Conservation (phyloP, 805 yeast genomes). For the Schwanniomyces polymorphus region DNA sequence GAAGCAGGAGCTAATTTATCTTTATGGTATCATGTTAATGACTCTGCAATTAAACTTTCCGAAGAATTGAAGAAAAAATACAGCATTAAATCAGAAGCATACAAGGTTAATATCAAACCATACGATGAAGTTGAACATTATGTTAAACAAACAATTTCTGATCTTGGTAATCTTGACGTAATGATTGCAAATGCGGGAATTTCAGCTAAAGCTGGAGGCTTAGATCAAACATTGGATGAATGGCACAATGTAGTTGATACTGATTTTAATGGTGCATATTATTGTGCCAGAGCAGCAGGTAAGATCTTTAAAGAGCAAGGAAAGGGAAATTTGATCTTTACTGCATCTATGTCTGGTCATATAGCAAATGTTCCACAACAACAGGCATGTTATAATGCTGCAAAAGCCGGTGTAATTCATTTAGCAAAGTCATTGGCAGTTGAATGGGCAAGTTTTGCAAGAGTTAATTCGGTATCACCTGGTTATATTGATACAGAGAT, state of each 20-base stretch:
- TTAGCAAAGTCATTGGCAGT: conserved; percentile 38
- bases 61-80: conserved; percentile 16
- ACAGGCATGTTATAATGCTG: conserved; percentile 43
- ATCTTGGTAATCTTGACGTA: conserved; percentile 30
- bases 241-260: conserved; percentile 28
- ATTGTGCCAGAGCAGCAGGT: conserved; percentile 34
- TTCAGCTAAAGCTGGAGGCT: conserved; percentile 29
- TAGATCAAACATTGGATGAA: conserved; percentile 21
- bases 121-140: conserved; percentile 21
- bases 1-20: conserved; percentile 24
- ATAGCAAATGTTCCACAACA: conserved; percentile 39
- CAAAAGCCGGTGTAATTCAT: conserved; percentile 40
- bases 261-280: conserved; percentile 29
- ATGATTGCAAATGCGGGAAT: conserved; percentile 34
- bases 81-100: conserved; percentile 26
- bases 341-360: conserved; percentile 42
- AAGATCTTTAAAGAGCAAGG: conserved; percentile 22
- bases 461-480: conserved; percentile 38
- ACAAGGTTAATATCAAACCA: conserved; percentile 23
- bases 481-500: conserved; percentile 21
- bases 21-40: conserved; percentile 1
- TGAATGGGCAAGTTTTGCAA: conserved; percentile 43
- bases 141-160: conserved; percentile 16
- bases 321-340: conserved; percentile 34
- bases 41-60: background rate